Evolutionary conservation across 2,329 filamentous ascomycete genomes (phyloP), one percentile per base, ranked within the genome.

Genomic region (Venturia carpophila): DNA sequence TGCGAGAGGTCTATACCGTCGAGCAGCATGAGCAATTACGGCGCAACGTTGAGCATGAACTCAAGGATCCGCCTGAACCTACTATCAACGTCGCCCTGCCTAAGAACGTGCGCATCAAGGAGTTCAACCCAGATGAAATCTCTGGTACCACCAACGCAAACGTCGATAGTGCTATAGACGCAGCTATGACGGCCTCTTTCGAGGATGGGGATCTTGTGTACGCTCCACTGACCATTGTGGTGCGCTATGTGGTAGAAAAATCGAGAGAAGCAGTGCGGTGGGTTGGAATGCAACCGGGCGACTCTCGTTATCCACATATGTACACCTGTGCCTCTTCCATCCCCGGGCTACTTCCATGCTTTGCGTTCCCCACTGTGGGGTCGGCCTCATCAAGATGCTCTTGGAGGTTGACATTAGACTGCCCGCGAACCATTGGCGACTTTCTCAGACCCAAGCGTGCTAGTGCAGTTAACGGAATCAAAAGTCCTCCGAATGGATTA

Each of bases 241-340:
- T 97, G 65, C 90, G 94, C 42, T 99, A 96, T 72, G 80, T 82
- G 27, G 85, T 91, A 42, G 85, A 85, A 62, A 85, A 85, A 69
- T 87, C 92, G 62, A 84, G 91, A 58, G 94, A 99, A 74, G 93
- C 91, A 27, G 76, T 97, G 66, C 92, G 97, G 67, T 99, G 97
- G 76, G 90, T 95, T 19, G 92, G 94, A 4, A 84, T 94, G 45
- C 87, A 91, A 56, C 86, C 87, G 65, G 84, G 87, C 62, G 93
- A 97, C 73, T 81, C 82, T 65, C 85, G 92, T 67, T 99, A 92
- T 74, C 92, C 94, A 0, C 93, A 99, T 77, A 87, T 90, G 61
- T 99, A 96, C 75, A 96, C 93, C 0, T 88, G 87, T 49, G 92
- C 93, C 71, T 89, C 88, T 1, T 79, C 88, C 52, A 87, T 90